These are phyloP conservation scores for Myotisia sp. DNA, from an alignment of 2,329 filamentous ascomycete species.

Conservation along the genomic window DNA sequence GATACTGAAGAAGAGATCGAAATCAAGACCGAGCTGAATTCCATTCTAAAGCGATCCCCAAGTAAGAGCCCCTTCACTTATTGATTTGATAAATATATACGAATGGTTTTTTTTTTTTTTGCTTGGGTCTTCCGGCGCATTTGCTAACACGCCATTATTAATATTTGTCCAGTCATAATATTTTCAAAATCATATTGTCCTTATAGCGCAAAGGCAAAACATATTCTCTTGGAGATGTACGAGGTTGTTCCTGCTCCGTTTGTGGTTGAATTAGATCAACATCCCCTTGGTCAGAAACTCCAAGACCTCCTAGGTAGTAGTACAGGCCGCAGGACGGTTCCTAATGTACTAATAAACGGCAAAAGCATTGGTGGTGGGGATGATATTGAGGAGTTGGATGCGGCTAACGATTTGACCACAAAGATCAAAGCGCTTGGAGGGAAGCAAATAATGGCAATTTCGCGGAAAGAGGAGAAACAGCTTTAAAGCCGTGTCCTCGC, in stretches of 20 bases:
- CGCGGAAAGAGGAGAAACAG: conserved; percentile 13
- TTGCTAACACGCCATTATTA: background rate
- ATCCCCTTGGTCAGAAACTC: conserved; percentile 57
- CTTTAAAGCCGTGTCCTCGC: too few relatives aligned
- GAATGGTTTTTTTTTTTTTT: background rate
- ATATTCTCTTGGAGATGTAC: conserved; percentile 71
- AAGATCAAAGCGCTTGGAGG: conserved; percentile 63
- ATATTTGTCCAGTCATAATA: conserved; percentile 55
- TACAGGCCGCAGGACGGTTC: conserved; percentile 74
- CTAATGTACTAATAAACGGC: conserved; percentile 79
- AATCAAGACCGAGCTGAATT: conserved; percentile 57
- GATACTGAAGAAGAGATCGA: conserved; percentile 18
- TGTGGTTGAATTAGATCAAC: conserved; percentile 80
- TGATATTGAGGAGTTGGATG: conserved; percentile 61
- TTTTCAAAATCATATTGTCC: conserved; percentile 94
- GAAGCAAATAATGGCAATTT: conserved; percentile 41
- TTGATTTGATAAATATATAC: too few relatives aligned
- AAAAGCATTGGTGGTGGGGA: conserved; percentile 83
- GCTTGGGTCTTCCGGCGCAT: background rate
- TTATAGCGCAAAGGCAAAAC: conserved; percentile 71
- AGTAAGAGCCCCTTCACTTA: conserved; percentile 42
- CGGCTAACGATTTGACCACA: conserved; percentile 49
- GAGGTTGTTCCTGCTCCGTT: conserved; percentile 65
- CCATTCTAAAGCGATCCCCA: conserved; percentile 69
- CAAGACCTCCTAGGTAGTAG: conserved; percentile 57